Percentiles rank a stretch among this genome's conserved stretches.
phyloP scores from a whole-genome alignment of 2,329 filamentous ascomycete genomes.

The Fusarium annulatum region DNA sequence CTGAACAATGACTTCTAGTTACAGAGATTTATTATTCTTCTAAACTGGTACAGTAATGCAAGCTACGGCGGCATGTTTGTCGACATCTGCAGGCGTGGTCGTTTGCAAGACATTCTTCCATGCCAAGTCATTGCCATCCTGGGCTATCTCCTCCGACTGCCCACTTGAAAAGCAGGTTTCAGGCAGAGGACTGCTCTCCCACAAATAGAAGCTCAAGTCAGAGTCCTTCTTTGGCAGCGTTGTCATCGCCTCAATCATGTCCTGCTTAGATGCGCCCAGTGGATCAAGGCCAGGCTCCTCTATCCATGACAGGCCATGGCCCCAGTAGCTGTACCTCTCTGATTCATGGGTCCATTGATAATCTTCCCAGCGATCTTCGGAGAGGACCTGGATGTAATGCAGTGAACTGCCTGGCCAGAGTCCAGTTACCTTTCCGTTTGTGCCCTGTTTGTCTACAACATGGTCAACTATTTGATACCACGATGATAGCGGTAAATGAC shows the following conservation, averaged over 20 bases:
- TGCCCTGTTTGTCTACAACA: not conserved
- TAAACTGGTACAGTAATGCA: not conserved
- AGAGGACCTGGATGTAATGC: not conserved
- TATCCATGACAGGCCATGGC: not conserved
- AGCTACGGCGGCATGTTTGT: rapidly evolving
- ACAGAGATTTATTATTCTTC: rapidly evolving
- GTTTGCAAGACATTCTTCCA: not conserved
- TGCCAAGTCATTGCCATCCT: rapidly evolving
- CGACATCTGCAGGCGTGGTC: rapidly evolving
- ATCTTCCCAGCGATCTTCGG: conserved; percentile 1
- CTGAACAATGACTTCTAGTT: too few relatives aligned
- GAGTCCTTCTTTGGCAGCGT: not conserved
- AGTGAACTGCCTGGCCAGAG: not conserved
- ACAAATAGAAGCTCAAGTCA: not conserved
- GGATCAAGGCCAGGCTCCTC: not conserved
- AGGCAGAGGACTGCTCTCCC: not conserved
- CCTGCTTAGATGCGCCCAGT: not conserved
- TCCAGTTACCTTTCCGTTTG: not conserved
- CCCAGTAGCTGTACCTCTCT: not conserved
- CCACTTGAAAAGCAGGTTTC: rapidly evolving
- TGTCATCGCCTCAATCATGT: not conserved
- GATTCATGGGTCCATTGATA: not conserved
- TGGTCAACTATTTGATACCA: too few relatives aligned
- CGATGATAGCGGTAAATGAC: not conserved
- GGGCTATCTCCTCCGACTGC: rapidly evolving